Base-by-base conservation (phyloP, 371 early-diverging fungal genomes). In the Fennellomyces sp. region DNA sequence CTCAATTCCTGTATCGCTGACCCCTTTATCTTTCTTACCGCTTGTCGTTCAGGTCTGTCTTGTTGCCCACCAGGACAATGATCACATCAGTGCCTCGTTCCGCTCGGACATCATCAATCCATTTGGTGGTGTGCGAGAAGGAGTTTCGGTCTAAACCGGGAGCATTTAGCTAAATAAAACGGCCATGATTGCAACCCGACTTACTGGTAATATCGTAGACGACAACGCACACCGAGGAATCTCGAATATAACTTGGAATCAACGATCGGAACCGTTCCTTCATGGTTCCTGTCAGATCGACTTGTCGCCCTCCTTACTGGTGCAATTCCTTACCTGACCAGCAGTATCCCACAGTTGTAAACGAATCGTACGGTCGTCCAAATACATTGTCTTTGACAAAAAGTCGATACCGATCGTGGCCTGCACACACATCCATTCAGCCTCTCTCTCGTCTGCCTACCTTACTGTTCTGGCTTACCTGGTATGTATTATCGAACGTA, bases 261-360 rank as follows among this genome's bases (percentile, higher is more conserved):
- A 99, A 85, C 58, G 93, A 91, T 49, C 98, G 83, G 82, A 98
- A 98, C 38, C 98, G 89, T 76, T 98, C 97, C 88, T 92, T 69
- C 49, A 56, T 55, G 25, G 12, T 49, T 54, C 29, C n/a, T 28
- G 30, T 41, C 35, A 21, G 33, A 27, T 53, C n/a, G n/a, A n/a
- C n/a, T n/a, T n/a, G n/a, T n/a, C n/a, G n/a, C n/a, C n/a, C n/a
- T n/a, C n/a, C n/a, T n/a, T n/a, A n/a, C n/a, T n/a, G n/a, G n/a
- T n/a, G n/a, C n/a, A n/a, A n/a, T n/a, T n/a, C n/a, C n/a, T n/a
- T 81, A 93, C 96, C 85, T 99, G 99, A 19, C 99, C 99, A 39
- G 99, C 99, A 25, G 99, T 99, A 76, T 99, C 99, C 99, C 99
- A 99, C 54, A 99, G 88, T 80, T 99, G 99, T 42, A 99, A 85